Base-by-base conservation (phyloP, 2,329 filamentous ascomycete genomes). In the Ophiosphaerella narmari region DNA sequence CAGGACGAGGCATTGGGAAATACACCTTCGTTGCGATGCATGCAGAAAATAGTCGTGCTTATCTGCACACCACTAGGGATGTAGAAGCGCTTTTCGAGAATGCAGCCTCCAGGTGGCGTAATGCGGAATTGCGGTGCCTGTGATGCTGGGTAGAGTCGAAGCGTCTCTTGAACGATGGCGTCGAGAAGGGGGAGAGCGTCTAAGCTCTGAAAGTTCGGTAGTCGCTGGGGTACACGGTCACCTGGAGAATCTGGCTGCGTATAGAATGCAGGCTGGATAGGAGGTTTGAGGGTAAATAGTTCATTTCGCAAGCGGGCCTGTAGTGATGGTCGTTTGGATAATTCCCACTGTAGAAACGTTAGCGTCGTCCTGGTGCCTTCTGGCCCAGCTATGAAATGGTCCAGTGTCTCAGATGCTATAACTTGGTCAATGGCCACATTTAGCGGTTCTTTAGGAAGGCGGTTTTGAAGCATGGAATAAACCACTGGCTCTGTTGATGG, bases 311-410 rank as follows among this genome's bases (percentile, higher is more conserved):
- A 72, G 52, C 50, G 51, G 0, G 29, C 29, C 62, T 73, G 62
- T 33, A 63, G 52, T 18, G 45, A 16, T 57, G 58, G 32, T 23
- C 61, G 60, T 71, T 14, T 68, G 61, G 39, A 80, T 60, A 62
- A 72, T 40, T 85, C 77, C 77, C 83, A 85, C 13, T 80, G 72
- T 1, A 85, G 66, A 63, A 86, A 88, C 0, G 83, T 85, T 26
- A 89, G 71, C 0, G 81, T 82, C 23, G 89, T 83, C 2, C 85
- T 86, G 3, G 85, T 85, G 0, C 88, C 91, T 66, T 92, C 89
- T 55, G 89, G 86, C 0, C 88, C 89, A 0, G 89, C 89, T 1
- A 88, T 80, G 3, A 89, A 77, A 53, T 92, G 88, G 62, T 91
- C 88, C 40, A 89, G 80, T 55, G 88, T 77, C 62, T 91, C 89